phyloP scores from a whole-genome alignment of 1,139 yeast genomes.

The Geotrichum siamense region DNA sequence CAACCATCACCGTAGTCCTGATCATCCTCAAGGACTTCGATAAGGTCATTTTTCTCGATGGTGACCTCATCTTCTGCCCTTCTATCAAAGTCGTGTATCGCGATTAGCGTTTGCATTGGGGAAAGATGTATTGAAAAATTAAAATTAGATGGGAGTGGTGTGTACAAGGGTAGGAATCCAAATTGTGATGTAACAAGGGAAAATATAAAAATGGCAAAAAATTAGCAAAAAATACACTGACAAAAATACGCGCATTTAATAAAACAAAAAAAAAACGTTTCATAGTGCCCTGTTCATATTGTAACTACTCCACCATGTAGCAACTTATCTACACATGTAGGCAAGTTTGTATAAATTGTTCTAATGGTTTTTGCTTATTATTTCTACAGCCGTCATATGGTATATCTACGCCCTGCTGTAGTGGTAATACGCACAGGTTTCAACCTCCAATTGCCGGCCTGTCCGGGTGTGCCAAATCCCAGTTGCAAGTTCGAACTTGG shows the following conservation, averaged over 20 bases:
- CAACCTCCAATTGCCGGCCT: no score
- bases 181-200: not conserved
- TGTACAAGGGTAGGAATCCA: constrained; percentile 1
- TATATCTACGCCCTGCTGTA: no score
- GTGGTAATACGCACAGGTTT: no score
- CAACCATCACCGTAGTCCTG: constrained; percentile 88
- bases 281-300: not conserved
- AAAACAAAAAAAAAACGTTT: no score
- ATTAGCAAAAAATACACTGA: constrained; percentile 1
- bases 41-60: constrained; percentile 71
- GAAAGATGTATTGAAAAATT: not conserved
- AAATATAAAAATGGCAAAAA: not conserved
- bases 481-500: no score
- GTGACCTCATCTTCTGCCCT: constrained; percentile 85
- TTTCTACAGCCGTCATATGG: no score
- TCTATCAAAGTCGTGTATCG: constrained; percentile 78
- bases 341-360: no score
- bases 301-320: no score
- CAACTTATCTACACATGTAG: no score
- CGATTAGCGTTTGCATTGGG: constrained; percentile 34
- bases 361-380: no score
- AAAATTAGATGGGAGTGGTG: not conserved
- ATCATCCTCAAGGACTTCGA: constrained; percentile 91
- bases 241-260: no score
- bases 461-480: no score